Percentiles rank a stretch among this genome's conserved stretches.
phyloP scores from a whole-genome alignment of 208 protist species.

The Trypanosoma lewisi region DNA sequence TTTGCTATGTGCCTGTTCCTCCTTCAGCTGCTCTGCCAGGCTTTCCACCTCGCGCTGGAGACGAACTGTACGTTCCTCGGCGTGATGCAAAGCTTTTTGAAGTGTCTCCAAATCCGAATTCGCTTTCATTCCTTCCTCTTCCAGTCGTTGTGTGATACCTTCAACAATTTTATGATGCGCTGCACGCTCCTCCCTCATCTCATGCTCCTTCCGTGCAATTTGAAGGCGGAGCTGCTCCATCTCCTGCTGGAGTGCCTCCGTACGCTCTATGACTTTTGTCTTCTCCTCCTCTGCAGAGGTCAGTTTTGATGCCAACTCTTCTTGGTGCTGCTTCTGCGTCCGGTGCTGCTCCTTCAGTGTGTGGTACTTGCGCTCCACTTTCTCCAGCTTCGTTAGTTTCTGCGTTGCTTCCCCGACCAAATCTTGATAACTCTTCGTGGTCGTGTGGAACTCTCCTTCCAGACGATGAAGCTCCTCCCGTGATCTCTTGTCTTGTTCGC shows the following conservation, averaged over 20 bases:
- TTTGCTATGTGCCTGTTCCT: constrained; percentile 51
- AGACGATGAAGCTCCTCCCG: constrained; percentile 45
- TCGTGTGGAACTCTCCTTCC: constrained; percentile 69
- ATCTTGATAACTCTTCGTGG: constrained; percentile 59
- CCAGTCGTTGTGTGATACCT: constrained; percentile 41
- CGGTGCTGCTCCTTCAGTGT: constrained; percentile 49
- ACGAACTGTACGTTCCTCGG: constrained; percentile 53
- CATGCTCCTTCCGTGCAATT: constrained; percentile 38
- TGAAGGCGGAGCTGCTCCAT: constrained; percentile 28
- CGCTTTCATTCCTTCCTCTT: constrained; percentile 30
- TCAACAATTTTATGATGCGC: constrained; percentile 37
- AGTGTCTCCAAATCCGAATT: constrained; percentile 31
- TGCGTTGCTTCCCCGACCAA: constrained; percentile 65
- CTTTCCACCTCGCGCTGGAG: constrained; percentile 56
- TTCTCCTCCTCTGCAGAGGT: constrained; percentile 29
- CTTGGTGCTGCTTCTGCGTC: constrained; percentile 15
- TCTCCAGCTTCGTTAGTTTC: constrained; percentile 56
- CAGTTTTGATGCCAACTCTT: constrained; percentile 7
- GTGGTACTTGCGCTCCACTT: constrained; percentile 71
- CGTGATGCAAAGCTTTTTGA: constrained; percentile 44
- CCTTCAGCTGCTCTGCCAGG: constrained; percentile 42
- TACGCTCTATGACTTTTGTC: constrained; percentile 14
- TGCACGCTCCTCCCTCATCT: constrained; percentile 30
- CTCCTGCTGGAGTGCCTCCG: constrained; percentile 33
- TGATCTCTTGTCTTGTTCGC: constrained; percentile 44